These are phyloP conservation scores for Arachis monticola DNA, from an alignment of 331 rosid species.

Conservation along the genomic window DNA sequence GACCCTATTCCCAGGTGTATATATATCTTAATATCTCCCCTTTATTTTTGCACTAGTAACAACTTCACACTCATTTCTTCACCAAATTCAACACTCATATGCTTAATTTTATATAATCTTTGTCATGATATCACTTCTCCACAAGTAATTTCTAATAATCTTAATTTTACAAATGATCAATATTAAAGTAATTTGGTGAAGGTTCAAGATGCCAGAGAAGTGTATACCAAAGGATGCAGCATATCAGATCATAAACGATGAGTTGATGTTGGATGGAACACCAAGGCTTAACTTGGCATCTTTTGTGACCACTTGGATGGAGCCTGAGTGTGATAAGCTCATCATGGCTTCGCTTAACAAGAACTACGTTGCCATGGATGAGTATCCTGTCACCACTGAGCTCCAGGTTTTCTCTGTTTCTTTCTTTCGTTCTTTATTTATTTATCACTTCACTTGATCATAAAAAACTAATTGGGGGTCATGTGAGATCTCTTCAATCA, in stretches of 20 bases:
- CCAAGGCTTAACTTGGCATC: conserved; percentile 91
- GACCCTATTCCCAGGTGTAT: conserved; percentile 55
- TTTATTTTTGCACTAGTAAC: not conserved
- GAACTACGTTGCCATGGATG: conserved; percentile 96
- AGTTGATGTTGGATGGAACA: conserved; percentile 83
- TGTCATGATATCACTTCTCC: no score
- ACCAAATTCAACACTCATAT: not conserved
- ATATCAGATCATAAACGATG: conserved; percentile 79
- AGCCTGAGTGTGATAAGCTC: conserved; percentile 85
- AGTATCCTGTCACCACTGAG: conserved; percentile 93
- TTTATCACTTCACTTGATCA: not conserved
- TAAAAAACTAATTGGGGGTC: not conserved
- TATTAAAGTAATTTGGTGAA: conserved; percentile 1
- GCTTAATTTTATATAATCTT: no score
- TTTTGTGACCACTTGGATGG: conserved; percentile 98
- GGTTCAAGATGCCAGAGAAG: conserved; percentile 64
- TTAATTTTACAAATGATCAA: no score
- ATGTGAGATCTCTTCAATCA: conserved; percentile 13
- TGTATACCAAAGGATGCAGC: conserved; percentile 83
- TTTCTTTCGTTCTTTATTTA: no score
- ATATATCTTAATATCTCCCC: not conserved
- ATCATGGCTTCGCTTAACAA: conserved; percentile 81
- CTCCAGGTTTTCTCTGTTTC: conserved; percentile 56
- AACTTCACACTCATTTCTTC: not conserved
- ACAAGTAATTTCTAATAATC: no score